Evolutionary conservation across 352 stramenopile genomes (phyloP).

Genomic region (Salisapilia sapeloensis): DNA sequence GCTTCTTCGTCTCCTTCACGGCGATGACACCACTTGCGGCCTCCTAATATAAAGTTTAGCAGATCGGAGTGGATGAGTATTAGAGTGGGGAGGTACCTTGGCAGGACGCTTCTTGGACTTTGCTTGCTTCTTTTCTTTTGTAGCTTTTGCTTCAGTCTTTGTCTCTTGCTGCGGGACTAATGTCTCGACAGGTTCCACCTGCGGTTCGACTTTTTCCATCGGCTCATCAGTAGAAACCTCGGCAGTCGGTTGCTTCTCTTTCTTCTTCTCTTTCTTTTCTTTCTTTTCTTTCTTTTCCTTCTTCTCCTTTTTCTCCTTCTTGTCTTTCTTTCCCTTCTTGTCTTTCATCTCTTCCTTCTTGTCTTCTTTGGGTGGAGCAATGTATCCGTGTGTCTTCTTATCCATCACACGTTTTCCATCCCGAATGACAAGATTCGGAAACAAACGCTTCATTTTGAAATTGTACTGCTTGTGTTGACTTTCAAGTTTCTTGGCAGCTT

Average conservation of each 20-base stretch:
- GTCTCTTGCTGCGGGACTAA: slow-evolving; percentile 1
- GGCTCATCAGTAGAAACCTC: slow-evolving; percentile 3
- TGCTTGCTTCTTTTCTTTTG: slow-evolving; percentile 11
- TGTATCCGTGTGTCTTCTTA: slow-evolving; percentile 71
- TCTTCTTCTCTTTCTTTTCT: slow-evolving; percentile 9
- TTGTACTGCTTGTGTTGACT: slow-evolving; percentile 80
- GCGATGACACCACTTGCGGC: slow-evolving; percentile 54
- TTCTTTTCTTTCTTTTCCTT: slow-evolving; percentile 6
- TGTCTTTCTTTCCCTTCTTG: slow-evolving; percentile 8
- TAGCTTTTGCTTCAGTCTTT: slow-evolving; percentile 4
- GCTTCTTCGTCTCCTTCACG: slow-evolving; percentile 66
- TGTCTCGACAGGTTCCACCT: not conserved
- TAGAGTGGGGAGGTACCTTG: too few species aligned
- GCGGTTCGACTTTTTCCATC: not conserved
- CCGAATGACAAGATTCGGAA: slow-evolving; percentile 60
- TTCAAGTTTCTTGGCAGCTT: slow-evolving; percentile 49
- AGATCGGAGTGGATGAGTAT: not conserved
- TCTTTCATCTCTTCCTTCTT: slow-evolving; percentile 9
- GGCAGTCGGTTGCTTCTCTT: slow-evolving; percentile 1
- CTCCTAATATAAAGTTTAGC: slow-evolving; percentile 11
- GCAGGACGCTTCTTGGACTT: slow-evolving; percentile 10
- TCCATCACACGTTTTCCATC: slow-evolving; percentile 60
- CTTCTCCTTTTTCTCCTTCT: slow-evolving; percentile 10
- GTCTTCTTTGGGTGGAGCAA: slow-evolving; percentile 52
- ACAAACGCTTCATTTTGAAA: slow-evolving; percentile 79